Conservation (phyloP, 768 basidiomycete genomes). For the Royoungia palumana region DNA sequence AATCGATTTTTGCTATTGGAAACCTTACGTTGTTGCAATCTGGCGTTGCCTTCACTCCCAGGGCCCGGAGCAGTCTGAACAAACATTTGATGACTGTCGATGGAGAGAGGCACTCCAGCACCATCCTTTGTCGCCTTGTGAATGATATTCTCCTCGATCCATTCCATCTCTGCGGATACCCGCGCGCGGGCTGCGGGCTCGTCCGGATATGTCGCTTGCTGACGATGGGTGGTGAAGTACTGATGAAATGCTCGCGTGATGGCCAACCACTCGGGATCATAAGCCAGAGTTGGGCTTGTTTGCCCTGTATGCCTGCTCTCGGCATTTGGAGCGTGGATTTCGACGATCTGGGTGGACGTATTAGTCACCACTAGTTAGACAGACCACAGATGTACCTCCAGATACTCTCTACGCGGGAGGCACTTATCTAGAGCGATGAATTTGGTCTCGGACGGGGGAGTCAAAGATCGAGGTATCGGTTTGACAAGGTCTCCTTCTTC, state of each 20-base stretch:
- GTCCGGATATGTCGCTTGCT: constrained; percentile 59
- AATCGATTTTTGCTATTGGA: neutral
- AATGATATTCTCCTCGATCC: constrained; percentile 62
- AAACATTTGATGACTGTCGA: constrained; percentile 66
- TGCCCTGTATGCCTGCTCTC: constrained; percentile 6
- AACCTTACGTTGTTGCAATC: constrained; percentile 39
- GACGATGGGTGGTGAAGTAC: constrained; percentile 55
- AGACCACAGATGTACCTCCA: constrained; percentile 55
- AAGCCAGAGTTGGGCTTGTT: constrained; percentile 47
- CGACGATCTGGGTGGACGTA: constrained; percentile 55
- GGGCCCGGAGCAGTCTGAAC: constrained; percentile 60
- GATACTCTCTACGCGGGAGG: constrained; percentile 66
- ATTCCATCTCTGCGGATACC: constrained; percentile 57
- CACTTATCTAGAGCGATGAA: constrained; percentile 95
- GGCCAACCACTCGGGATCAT: constrained; percentile 92
- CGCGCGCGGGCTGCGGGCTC: constrained; percentile 46
- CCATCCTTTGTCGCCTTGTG: constrained; percentile 6
- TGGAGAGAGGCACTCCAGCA: constrained; percentile 16
- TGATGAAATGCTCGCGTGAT: constrained; percentile 86
- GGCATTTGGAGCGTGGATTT: constrained; percentile 41
- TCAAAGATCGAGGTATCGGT: constrained; percentile 30
- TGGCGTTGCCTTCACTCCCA: constrained; percentile 37
- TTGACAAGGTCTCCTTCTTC: constrained; percentile 44
- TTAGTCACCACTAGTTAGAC: neutral
- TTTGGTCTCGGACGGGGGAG: constrained; percentile 45